Conservation (phyloP, 331 rosid species). For the Quercus phellos region DNA sequence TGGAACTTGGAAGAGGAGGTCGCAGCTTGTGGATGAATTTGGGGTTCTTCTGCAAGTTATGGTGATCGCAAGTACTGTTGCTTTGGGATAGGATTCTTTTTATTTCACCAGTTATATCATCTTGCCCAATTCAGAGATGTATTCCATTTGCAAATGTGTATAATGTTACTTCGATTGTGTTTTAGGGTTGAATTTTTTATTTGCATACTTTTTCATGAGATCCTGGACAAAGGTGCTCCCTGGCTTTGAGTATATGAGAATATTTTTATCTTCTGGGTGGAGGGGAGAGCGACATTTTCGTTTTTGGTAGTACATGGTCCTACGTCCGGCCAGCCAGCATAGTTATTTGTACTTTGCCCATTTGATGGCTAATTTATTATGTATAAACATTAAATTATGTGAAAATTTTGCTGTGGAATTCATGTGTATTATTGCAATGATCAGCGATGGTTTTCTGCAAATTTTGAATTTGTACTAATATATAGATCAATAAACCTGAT, state of each 20-base stretch:
- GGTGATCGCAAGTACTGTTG: conserved; percentile 15
- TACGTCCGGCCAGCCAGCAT: conserved; percentile 45
- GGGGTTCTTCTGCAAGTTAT: conserved; percentile 38
- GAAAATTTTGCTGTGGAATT: conserved; percentile 42
- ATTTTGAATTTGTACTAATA: background rate
- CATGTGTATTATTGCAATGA: background rate
- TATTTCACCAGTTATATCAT: conserved; percentile 23
- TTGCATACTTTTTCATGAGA: conserved; percentile 37
- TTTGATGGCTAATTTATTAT: conserved; percentile 38
- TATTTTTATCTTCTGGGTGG: conserved; percentile 25
- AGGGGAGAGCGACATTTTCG: conserved; percentile 36
- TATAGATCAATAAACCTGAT: too few species aligned
- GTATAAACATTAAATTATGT: conserved; percentile 50
- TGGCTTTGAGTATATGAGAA: conserved; percentile 33
- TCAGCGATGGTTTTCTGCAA: conserved; percentile 9
- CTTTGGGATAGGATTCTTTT: conserved; percentile 15
- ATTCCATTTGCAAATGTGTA: conserved; percentile 63
- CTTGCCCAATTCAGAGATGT: conserved; percentile 33
- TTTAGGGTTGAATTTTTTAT: conserved; percentile 30
- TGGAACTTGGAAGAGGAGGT: conserved; percentile 2
- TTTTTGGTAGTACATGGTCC: conserved; percentile 25
- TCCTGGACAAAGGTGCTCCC: conserved; percentile 29
- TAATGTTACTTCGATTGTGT: conserved; percentile 36
- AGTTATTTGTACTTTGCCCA: conserved; percentile 49
- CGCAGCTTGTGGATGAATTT: conserved; percentile 30